These are phyloP conservation scores for Xylaria multiplex DNA, from an alignment of 2,329 filamentous ascomycete species.

Conservation along the genomic window DNA sequence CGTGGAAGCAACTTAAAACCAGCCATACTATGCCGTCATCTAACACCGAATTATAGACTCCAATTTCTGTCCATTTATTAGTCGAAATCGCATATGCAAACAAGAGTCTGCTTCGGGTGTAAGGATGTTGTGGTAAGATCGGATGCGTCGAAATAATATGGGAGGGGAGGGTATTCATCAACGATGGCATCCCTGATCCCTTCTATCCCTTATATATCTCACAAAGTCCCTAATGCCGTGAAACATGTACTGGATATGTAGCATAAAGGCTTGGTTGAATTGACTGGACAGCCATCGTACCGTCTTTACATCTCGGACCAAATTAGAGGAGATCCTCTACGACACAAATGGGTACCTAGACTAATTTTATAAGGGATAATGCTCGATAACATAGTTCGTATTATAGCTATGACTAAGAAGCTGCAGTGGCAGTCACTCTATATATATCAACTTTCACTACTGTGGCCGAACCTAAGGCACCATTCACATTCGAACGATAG, in stretches of 20 bases:
- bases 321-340: background rate
- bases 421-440: background rate
- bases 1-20: constrained; percentile 8
- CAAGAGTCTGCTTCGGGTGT: background rate
- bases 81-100: background rate
- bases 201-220: no score
- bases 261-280: background rate
- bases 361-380: background rate
- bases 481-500: background rate
- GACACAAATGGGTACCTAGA: background rate
- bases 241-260: background rate
- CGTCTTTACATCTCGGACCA: background rate
- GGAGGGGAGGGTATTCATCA: background rate
- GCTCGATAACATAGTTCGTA: background rate
- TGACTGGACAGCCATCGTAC: background rate
- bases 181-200: background rate
- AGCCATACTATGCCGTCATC: constrained; percentile 20
- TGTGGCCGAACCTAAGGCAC: background rate
- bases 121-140: background rate
- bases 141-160: background rate
- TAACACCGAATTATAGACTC: background rate
- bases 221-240: background rate
- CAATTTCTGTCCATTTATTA: background rate
- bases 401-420: background rate
- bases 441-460: background rate